A percentile compares a stretch with the other conserved stretches of the same genome.
Conservation (phyloP, 805 yeast genomes). For the Candida methanosorbosa region DNA sequence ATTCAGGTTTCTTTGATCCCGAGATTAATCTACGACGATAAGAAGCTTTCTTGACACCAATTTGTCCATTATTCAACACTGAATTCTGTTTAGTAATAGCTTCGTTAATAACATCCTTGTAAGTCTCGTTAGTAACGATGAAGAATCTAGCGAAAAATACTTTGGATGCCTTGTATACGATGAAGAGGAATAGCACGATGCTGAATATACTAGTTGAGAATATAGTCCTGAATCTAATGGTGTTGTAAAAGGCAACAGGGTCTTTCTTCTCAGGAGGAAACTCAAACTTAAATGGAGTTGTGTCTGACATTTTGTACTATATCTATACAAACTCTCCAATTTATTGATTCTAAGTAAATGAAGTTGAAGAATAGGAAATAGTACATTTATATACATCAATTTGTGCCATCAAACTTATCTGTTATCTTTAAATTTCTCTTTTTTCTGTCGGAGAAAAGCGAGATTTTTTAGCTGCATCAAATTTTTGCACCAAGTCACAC, state of each 20-base stretch:
- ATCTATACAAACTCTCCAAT: too few species aligned
- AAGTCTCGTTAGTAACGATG: conserved; percentile 20
- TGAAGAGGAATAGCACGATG: conserved; percentile 1
- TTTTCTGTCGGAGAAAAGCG: too few species aligned
- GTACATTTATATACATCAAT: too few species aligned
- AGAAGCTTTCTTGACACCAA: conserved; percentile 19
- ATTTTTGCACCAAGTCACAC: too few species aligned
- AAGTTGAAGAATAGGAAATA: too few species aligned
- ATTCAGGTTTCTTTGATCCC: conserved; percentile 21
- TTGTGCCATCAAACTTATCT: too few species aligned
- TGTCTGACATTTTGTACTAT: too few species aligned
- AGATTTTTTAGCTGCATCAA: too few species aligned
- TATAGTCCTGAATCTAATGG: background rate
- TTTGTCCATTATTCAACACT: conserved; percentile 6
- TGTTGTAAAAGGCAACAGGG: conserved; percentile 6
- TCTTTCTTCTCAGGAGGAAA: conserved; percentile 5
- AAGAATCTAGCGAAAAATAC: conserved; percentile 15
- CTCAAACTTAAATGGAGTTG: conserved; percentile 7
- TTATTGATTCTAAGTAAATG: too few species aligned
- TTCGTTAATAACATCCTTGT: conserved; percentile 13
- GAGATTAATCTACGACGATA: conserved; percentile 22
- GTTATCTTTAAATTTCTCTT: too few species aligned
- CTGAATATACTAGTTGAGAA: conserved; percentile 5
- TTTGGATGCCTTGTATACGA: conserved; percentile 10
- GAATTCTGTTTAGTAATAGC: conserved; percentile 15